A percentile compares a stretch with the other conserved stretches of the same genome.
Conservation (phyloP, 345 rosid species). For the Lepidium sativum region DNA sequence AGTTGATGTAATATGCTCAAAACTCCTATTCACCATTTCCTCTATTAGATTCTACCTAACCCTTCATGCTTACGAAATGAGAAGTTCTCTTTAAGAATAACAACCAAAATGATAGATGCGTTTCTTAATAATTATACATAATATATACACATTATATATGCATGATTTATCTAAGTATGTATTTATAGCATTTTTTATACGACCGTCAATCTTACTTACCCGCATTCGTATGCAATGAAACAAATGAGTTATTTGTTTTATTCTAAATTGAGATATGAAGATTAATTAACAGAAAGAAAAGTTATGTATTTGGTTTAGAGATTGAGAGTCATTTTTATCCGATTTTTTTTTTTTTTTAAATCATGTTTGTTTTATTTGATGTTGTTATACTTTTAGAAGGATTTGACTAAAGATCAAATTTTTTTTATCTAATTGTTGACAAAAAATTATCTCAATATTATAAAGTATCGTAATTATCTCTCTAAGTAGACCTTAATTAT, state of each 20-base stretch:
- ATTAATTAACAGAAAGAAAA: too few species aligned
- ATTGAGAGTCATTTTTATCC: too few species aligned
- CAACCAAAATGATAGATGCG: neutral
- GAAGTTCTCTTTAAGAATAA: neutral
- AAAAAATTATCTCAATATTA: too few species aligned
- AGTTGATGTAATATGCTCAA: neutral
- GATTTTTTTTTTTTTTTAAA: too few species aligned
- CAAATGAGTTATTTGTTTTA: neutral
- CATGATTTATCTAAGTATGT: too few species aligned
- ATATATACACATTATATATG: neutral
- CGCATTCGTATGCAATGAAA: conserved; percentile 1
- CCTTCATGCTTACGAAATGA: neutral
- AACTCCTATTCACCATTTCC: neutral
- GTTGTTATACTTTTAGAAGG: too few species aligned
- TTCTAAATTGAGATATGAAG: neutral
- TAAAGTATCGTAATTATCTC: too few species aligned
- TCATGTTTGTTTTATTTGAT: too few species aligned
- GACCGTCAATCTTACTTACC: neutral
- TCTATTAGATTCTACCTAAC: neutral
- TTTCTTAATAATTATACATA: neutral
- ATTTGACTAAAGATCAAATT: too few species aligned
- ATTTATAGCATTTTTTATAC: neutral
- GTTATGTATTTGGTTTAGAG: too few species aligned
- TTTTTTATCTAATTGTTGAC: too few species aligned
- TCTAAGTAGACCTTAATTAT: too few species aligned